Base-by-base conservation (phyloP, 2,329 filamentous ascomycete species). In the Neobulgaria alba region DNA sequence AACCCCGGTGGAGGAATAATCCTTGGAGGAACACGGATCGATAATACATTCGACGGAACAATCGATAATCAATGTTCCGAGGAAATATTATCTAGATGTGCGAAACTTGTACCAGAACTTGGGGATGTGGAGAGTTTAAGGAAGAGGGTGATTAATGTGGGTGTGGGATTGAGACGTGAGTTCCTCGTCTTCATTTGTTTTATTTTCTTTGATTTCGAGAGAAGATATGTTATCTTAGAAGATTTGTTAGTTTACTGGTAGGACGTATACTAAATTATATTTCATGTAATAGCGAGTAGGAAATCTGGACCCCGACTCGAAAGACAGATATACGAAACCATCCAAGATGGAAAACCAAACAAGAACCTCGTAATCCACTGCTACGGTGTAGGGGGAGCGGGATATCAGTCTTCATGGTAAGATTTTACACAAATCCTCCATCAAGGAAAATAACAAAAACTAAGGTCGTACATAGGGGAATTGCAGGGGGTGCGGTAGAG, bases 351-450 rank as follows among this genome's bases (percentile, higher is more conserved):
- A 31, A 37, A 36, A 10, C 50, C 43, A 10, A 45, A 46, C 3
- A 43, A 35, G 2, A 42, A 34, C 3, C 17, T 54, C 14, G 44
- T 63, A 1, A 48, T 67, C 3, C 65, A 67, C 47, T 67, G 67
- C 38, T 68, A 70, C 45, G 67, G 67, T 4, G 66, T 66, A 4
- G 64, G 66, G 1, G 66, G 66, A 8, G 66, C 66, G 2, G 67
- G 66, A 0, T 69, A 64, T 44, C 66, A 69, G 37, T 65, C 67
- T 20, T 53, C 51, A 15, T 54, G 51, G 51, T 49, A 16, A 38
- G 49, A 36, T 20, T 35, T 19, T 17, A 7, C 5, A 9, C 9
- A 8, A 3, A 15, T 20, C 5, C 5, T 16, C 15, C n/a, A 1
- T 3, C 10, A 20, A 18, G 23, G 3, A 20, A 9, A 12, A 10